These are phyloP conservation scores for Pulveroboletus sp. DNA, from an alignment of 768 basidiomycete genomes.

Conservation along the genomic window DNA sequence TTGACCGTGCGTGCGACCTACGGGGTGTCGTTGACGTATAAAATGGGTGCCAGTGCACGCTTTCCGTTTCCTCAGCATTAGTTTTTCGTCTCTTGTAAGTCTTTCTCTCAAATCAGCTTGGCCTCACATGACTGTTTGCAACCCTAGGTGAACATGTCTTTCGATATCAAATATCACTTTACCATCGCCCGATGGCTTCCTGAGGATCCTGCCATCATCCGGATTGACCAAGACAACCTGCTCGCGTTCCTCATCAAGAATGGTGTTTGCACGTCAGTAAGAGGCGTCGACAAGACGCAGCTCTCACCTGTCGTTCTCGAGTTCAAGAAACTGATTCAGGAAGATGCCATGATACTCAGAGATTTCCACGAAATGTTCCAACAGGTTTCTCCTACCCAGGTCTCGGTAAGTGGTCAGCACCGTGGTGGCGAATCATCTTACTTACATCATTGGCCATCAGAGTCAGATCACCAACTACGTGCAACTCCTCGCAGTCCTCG, in stretches of 20 bases:
- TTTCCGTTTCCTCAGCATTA: neutral
- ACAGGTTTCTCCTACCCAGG: conserved; percentile 8
- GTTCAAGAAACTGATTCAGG: conserved; percentile 25
- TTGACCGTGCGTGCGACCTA: too few relatives aligned
- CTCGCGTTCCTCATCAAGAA: conserved; percentile 23
- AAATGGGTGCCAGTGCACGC: neutral
- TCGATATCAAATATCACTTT: conserved; percentile 18
- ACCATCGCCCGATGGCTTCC: conserved; percentile 22
- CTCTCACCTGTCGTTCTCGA: conserved; percentile 14
- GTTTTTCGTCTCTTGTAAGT: conserved; percentile 2
- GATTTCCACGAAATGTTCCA: conserved; percentile 27
- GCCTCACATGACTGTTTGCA: neutral
- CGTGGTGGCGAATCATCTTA: neutral
- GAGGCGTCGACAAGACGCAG: conserved; percentile 6
- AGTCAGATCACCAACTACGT: conserved; percentile 6
- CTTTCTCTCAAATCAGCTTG: too few relatives aligned
- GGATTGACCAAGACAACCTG: conserved; percentile 20
- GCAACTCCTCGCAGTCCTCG: conserved; percentile 28
- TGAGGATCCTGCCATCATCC: conserved; percentile 11
- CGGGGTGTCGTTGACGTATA: neutral
- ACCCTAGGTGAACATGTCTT: conserved; percentile 11
- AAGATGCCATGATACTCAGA: conserved; percentile 17
- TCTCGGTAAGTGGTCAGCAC: conserved; percentile 4
- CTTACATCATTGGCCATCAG: neutral
- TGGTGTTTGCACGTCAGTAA: conserved; percentile 9